Percentiles rank a stretch among this genome's conserved stretches.
phyloP scores from a whole-genome alignment of 768 basidiomycete genomes.

The Mycena polygramma region DNA sequence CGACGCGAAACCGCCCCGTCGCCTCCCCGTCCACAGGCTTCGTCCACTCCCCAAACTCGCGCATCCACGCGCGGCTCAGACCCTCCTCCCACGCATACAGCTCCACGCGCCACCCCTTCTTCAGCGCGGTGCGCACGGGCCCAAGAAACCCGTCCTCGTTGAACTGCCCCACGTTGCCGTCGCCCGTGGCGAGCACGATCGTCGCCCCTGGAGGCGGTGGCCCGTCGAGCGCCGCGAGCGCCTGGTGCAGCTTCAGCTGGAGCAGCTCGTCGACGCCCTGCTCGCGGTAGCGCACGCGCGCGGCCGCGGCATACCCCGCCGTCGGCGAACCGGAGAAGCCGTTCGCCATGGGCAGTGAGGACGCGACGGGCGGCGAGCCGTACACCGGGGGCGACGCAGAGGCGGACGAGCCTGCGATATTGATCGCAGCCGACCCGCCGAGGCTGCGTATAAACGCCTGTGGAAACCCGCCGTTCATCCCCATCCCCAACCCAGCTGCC shows the following conservation, averaged over 20 bases:
- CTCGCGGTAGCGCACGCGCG: constrained; percentile 72
- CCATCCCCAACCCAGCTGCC: constrained; percentile 28
- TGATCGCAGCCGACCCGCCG: constrained; percentile 30
- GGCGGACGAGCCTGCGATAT: not conserved
- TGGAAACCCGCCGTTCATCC: constrained; percentile 42
- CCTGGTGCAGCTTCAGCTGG: constrained; percentile 93
- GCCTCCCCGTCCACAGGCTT: constrained; percentile 58
- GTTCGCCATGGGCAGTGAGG: constrained; percentile 36
- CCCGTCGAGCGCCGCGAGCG: constrained; percentile 77
- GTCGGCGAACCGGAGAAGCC: constrained; percentile 21
- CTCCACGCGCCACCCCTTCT: constrained; percentile 95
- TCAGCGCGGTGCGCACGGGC: constrained; percentile 86
- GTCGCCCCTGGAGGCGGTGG: constrained; percentile 75
- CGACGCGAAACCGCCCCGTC: constrained; percentile 64
- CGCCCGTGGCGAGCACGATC: constrained; percentile 93
- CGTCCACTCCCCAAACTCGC: constrained; percentile 72
- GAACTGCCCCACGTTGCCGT: constrained; percentile 93
- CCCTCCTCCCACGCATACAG: constrained; percentile 93
- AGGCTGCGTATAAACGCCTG: constrained; percentile 44
- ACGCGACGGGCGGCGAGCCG: constrained; percentile 35
- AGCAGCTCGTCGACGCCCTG: constrained; percentile 97
- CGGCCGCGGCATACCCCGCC: not conserved
- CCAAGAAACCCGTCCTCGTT: constrained; percentile 94
- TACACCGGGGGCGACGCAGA: constrained; percentile 24
- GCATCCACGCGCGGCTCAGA: constrained; percentile 81